These are phyloP conservation scores for Rhexocercosporidium sp. DNA, from an alignment of 2,329 filamentous ascomycete genomes.

Conservation along the genomic window DNA sequence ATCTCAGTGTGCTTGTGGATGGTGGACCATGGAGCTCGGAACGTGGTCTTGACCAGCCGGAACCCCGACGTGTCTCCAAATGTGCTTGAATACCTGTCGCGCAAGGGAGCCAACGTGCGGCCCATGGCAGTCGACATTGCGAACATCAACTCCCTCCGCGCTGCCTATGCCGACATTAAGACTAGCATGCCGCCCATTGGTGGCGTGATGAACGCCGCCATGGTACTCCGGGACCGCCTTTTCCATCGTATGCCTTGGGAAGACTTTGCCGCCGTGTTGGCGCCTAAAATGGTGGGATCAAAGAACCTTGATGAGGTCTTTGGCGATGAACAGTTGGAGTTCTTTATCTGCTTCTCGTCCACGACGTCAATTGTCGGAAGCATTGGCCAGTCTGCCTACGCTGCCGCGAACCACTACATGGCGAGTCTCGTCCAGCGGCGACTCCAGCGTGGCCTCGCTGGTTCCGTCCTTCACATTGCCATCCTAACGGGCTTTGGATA, in stretches of 20 bases:
- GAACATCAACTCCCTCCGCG: background rate
- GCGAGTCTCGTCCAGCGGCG: constrained; percentile 46
- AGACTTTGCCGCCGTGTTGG: background rate
- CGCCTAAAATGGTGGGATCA: background rate
- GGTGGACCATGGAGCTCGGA: constrained; percentile 44
- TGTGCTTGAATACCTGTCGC: constrained; percentile 40
- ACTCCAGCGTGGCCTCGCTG: constrained; percentile 47
- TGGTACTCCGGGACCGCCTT: background rate
- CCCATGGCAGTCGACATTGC: background rate
- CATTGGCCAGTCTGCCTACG: constrained; percentile 44
- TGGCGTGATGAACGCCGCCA: background rate
- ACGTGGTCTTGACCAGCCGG: constrained; percentile 48
- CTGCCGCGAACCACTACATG: constrained; percentile 44
- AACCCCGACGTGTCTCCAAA: constrained; percentile 37
- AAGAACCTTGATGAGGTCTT: background rate
- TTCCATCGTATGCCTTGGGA: background rate
- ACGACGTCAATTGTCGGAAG: constrained; percentile 43
- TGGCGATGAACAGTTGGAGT: background rate
- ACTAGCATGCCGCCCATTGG: background rate
- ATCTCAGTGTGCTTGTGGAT: constrained; percentile 48
- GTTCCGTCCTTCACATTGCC: constrained; percentile 57
- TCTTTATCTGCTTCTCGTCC: constrained; percentile 43
- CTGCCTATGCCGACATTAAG: background rate
- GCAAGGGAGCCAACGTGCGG: background rate
- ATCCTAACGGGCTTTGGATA: constrained; percentile 51